Evolutionary conservation across 139 green algal species (phyloP), one percentile per base, ranked within the genome.

Genomic region (Yamagishiella unicocca): DNA sequence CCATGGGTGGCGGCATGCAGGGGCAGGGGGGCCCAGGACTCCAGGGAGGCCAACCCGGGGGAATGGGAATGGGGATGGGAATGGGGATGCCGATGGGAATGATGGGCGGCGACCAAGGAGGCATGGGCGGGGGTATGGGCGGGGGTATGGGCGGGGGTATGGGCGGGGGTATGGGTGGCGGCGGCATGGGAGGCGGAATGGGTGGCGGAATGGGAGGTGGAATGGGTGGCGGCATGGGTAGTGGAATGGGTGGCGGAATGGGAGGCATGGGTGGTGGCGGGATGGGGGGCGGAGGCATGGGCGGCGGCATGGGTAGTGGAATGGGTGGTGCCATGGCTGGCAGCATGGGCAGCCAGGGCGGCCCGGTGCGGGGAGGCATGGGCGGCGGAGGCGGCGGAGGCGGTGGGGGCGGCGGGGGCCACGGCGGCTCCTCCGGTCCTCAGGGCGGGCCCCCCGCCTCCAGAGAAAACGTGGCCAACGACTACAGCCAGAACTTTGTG

Each of bases 401-500:
- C n/a, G n/a, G n/a, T n/a, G n/a, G n/a, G n/a, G n/a, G n/a, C n/a
- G n/a, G n/a, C n/a, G n/a, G n/a, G n/a, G n/a, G n/a, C n/a, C n/a
- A n/a, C n/a, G n/a, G n/a, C n/a, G n/a, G n/a, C n/a, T n/a, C n/a
- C n/a, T n/a, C n/a, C n/a, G n/a, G n/a, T n/a, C n/a, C n/a, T n/a
- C n/a, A n/a, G n/a, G n/a, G n/a, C 38, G 70, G 29, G 38, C 27
- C 70, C 40, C 29, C 40, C 25, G 70, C 7, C n/a, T 6, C 62
- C 5, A 58, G 17, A 37, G n/a, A 50, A 83, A n/a, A n/a, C 24
- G 58, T 64, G 10, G 33, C 37, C 35, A 97, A 97, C 64, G 95
- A 98, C 87, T 98, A 97, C 90, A 95, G 93, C 61, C 95, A 98
- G 81, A 93, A 98, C 82, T 98, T 97, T 93, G 95, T 98, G 55